A percentile compares a stretch with the other conserved stretches of the same genome.
Evolutionary conservation across 139 green algal species (phyloP).

Genomic region (Chlamydomonas sphaeroides): DNA sequence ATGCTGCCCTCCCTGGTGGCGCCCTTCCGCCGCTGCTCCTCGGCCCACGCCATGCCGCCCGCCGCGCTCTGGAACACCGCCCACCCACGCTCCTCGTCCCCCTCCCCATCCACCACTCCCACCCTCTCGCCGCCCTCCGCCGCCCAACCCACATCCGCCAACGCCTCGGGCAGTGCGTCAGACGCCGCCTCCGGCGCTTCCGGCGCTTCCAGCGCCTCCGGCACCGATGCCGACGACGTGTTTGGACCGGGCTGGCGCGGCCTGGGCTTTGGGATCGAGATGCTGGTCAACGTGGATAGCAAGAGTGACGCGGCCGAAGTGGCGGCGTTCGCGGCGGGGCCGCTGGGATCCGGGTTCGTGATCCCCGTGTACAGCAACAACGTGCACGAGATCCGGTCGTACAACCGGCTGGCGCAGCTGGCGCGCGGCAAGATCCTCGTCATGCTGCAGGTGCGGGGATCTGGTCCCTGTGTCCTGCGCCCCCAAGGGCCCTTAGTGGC

Average conservation of each 20-base stretch:
- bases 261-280: not conserved
- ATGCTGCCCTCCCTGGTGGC: constrained; percentile 20
- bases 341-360: constrained; percentile 3
- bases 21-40: not conserved
- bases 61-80: not conserved
- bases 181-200: not conserved
- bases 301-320: not conserved
- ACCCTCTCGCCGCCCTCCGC: no score
- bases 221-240: no score
- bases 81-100: no score
- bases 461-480: no score
- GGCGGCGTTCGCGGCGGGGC: not conserved
- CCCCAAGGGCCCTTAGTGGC: no score
- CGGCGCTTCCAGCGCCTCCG: no score
- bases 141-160: no score
- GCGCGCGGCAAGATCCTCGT: constrained; percentile 38
- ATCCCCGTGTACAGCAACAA: constrained; percentile 37
- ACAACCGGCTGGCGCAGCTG: constrained; percentile 45
- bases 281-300: constrained; percentile 24
- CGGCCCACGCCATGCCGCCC: not conserved
- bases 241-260: no score
- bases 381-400: constrained; percentile 50
- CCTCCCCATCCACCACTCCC: not conserved
- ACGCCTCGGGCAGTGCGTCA: not conserved
- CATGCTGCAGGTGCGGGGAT: constrained; percentile 9